phyloP scores from a whole-genome alignment of 805 yeast species.

The Starmera quercuum region DNA sequence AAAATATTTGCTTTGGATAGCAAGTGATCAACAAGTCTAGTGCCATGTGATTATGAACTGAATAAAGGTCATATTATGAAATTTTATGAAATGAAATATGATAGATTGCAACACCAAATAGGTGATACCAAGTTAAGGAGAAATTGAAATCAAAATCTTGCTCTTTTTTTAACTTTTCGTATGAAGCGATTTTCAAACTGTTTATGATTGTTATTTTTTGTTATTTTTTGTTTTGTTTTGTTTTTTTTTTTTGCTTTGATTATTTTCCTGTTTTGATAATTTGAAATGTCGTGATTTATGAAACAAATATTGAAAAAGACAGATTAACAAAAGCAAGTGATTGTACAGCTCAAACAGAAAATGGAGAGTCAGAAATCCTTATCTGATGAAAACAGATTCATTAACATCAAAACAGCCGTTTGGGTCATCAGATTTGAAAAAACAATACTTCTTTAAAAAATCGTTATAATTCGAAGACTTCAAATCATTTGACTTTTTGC shows the following conservation, averaged over 20 bases:
- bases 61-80: too few species aligned
- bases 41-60: too few species aligned
- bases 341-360: too few species aligned
- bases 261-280: not conserved
- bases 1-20: too few species aligned
- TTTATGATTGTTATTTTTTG: not conserved
- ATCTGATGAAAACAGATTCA: slow-evolving; percentile 3
- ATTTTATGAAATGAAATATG: too few species aligned
- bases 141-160: too few species aligned
- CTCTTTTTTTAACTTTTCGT: too few species aligned
- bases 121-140: too few species aligned
- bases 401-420: not conserved
- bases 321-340: not conserved
- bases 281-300: not conserved
- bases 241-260: not conserved
- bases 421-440: slow-evolving; percentile 15
- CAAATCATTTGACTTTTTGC: not conserved
- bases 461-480: slow-evolving; percentile 16
- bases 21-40: too few species aligned
- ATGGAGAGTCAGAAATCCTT: too few species aligned
- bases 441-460: slow-evolving; percentile 20
- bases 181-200: too few species aligned
- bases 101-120: too few species aligned
- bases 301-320: not conserved
- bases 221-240: not conserved